A percentile compares a stretch with the other conserved stretches of the same genome.
Conservation (phyloP, 2,329 filamentous ascomycete genomes). For the Epichloe gansuensis region DNA sequence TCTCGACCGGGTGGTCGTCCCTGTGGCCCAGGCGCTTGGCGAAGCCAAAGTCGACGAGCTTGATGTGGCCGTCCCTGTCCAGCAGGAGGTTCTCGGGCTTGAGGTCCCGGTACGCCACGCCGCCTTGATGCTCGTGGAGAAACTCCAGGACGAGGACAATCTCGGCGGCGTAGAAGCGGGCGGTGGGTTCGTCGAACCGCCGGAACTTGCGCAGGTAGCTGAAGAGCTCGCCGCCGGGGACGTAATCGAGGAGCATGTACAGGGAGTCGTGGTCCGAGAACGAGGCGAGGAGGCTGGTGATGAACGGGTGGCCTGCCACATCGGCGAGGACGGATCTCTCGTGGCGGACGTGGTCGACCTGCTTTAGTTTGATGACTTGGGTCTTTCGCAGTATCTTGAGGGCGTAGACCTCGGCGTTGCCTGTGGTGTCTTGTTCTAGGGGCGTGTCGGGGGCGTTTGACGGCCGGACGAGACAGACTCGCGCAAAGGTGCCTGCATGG, state of each 20-base stretch:
- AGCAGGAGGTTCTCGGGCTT: constrained; percentile 77
- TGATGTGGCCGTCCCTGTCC: constrained; percentile 66
- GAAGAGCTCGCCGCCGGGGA: constrained; percentile 75
- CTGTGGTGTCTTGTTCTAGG: constrained; percentile 19
- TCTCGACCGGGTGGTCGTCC: constrained; percentile 46
- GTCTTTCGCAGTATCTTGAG: constrained; percentile 68
- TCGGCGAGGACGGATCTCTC: constrained; percentile 68
- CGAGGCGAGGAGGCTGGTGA: constrained; percentile 65
- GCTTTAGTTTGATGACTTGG: constrained; percentile 69
- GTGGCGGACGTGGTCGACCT: constrained; percentile 76
- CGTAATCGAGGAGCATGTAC: constrained; percentile 76
- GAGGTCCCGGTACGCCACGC: constrained; percentile 67
- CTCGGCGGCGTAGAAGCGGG: constrained; percentile 74
- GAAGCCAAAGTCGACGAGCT: constrained; percentile 77
- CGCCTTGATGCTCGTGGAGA: constrained; percentile 65
- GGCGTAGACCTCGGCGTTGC: constrained; percentile 50
- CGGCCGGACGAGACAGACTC: constrained; percentile 66
- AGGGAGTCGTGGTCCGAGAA: constrained; percentile 70
- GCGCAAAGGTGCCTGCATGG: constrained; percentile 58
- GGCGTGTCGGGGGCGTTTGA: constrained; percentile 31
- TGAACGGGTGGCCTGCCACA: constrained; percentile 72
- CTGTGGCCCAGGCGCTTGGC: constrained; percentile 60
- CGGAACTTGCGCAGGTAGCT: constrained; percentile 67
- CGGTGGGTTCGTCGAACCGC: constrained; percentile 66
- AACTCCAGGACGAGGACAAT: constrained; percentile 74